phyloP scores from a whole-genome alignment of 495 filamentous ascomycete genomes.

The Lasiosphaeria miniovina region DNA sequence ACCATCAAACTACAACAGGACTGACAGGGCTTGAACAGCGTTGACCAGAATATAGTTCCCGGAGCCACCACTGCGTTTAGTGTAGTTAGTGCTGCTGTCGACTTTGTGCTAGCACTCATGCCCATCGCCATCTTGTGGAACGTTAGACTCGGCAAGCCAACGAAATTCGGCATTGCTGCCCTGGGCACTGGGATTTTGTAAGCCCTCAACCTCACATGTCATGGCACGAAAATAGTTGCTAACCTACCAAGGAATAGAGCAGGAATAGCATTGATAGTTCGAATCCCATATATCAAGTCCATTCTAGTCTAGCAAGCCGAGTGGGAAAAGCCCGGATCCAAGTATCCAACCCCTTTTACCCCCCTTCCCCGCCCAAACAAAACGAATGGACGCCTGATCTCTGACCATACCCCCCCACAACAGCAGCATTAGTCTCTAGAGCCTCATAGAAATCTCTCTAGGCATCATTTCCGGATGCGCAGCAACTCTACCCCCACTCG shows the following conservation, averaged over 20 bases:
- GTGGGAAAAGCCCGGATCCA: conserved; percentile 16
- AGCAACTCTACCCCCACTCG: conserved; percentile 42
- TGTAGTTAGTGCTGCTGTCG: conserved; percentile 34
- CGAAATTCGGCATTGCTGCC: conserved; percentile 31
- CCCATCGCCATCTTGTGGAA: conserved; percentile 43
- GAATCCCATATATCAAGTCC: conserved; percentile 37
- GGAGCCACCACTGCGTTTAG: conserved; percentile 36
- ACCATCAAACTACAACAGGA: background rate
- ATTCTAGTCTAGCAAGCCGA: conserved; percentile 25
- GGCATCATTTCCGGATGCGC: conserved; percentile 42
- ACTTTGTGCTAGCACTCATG: conserved; percentile 42
- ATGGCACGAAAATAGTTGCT: background rate
- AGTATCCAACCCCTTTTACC: background rate
- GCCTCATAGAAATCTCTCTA: conserved; percentile 37
- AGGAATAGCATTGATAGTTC: conserved; percentile 39
- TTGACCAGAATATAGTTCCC: conserved; percentile 25
- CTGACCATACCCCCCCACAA: background rate
- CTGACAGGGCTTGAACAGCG: background rate
- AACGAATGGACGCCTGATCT: too few relatives aligned
- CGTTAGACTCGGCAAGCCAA: conserved; percentile 34
- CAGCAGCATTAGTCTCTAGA: conserved; percentile 36
- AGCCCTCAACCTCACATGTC: conserved; percentile 2
- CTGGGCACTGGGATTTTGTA: conserved; percentile 38
- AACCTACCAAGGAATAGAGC: conserved; percentile 26
- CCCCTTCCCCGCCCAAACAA: too few relatives aligned